Evolutionary conservation across 495 filamentous ascomycete species (phyloP), one percentile per base, ranked within the genome.

Genomic region (Penicillium samsonianum): DNA sequence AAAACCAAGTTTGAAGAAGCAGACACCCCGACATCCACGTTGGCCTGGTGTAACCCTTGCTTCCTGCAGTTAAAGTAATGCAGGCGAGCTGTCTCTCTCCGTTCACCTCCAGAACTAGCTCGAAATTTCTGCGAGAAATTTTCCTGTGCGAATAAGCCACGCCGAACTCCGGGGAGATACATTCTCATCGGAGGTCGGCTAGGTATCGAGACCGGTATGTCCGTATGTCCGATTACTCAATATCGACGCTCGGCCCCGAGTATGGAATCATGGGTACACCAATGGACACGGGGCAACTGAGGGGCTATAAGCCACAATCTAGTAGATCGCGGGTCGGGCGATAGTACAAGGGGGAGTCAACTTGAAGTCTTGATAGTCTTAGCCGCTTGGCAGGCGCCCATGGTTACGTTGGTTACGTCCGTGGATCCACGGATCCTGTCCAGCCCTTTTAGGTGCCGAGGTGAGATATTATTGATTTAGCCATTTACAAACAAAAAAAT

Each of bases 301-400:
- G 40, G 52, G 53, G 53, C 23, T 9, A 28, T 7, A 55, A 55
- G 53, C 53, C 53, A 55, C 53, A 55, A 46, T 38, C 53, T 55
- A 55, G 42, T 47, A 35, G 53, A 55, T 55, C 53, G 53, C 43
- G 31, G 50, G 37, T 33, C 17, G 46, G 49, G 35, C 14, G 45
- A 54, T 45, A 37, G 41, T 45, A 44, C 51, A 42, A 38, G 51
- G 41, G 40, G 42, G n/a, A 23, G 17, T 25, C 30, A 47, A 47
- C 10, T 48, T 48, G 33, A 41, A 57, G 61, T 65, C 55, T 61
- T 65, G 60, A 60, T 60, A 54, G 28, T 47, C 62, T 62, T 62
- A 53, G 62, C 47, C 14, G 26, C 63, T 65, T 65, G 63, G 63
- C 63, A 44, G 40, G 30, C 30, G 52, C n/a, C 50, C 47, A 44